A percentile compares a stretch with the other conserved stretches of the same genome.
These are phyloP conservation scores for Amanita jacksonii DNA, from an alignment of 768 basidiomycete species.

Conservation along the genomic window DNA sequence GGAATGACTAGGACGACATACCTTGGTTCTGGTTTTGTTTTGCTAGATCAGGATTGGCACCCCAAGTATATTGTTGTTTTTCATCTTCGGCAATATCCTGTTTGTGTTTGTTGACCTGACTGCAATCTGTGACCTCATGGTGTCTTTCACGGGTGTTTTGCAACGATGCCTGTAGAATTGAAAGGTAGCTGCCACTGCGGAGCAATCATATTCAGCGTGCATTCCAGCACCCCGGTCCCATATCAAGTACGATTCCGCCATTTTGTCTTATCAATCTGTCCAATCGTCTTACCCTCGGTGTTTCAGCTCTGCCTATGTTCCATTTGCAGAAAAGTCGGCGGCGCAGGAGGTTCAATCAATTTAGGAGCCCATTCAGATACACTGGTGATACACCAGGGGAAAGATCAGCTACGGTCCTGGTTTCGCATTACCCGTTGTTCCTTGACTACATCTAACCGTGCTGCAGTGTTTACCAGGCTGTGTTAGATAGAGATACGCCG, in stretches of 20 bases:
- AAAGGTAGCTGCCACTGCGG: conserved; percentile 49
- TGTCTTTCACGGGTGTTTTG: no score
- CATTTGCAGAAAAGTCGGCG: conserved; percentile 65
- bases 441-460: background rate
- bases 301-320: conserved; percentile 57
- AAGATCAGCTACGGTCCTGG: conserved; percentile 42
- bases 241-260: conserved; percentile 37
- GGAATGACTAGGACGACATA: no score
- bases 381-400: conserved; percentile 39
- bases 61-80: no score
- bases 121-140: no score
- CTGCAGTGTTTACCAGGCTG: conserved; percentile 42
- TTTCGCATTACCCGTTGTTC: background rate
- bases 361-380: conserved; percentile 47
- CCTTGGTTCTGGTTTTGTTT: no score
- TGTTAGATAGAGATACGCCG: conserved; percentile 45
- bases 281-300: background rate
- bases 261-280: background rate
- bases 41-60: no score
- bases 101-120: no score
- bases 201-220: conserved; percentile 34
- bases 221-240: conserved; percentile 51
- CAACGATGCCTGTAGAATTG: conserved; percentile 47
- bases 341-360: conserved; percentile 55
- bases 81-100: no score